These are phyloP conservation scores for Cladophialophora yegresii DNA, from an alignment of 2,329 filamentous ascomycete genomes.

Conservation along the genomic window DNA sequence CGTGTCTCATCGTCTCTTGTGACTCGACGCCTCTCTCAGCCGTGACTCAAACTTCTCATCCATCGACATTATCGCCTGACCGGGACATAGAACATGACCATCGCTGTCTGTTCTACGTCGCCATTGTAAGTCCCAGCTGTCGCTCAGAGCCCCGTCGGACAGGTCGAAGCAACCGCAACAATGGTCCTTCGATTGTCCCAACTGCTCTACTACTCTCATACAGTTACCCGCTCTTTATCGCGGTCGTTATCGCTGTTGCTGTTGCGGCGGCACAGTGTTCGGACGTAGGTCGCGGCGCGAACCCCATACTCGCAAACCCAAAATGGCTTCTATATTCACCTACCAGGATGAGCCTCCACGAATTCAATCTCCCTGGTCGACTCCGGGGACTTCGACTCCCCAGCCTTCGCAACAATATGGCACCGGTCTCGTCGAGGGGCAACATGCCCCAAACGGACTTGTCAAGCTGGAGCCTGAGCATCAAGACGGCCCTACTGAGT, in stretches of 20 bases:
- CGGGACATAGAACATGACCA: conserved; percentile 2
- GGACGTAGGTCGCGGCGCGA: conserved; percentile 13
- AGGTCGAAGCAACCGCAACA: conserved; percentile 20
- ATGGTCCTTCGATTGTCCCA: conserved; percentile 55
- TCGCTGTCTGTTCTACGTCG: neutral
- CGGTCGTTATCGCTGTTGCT: conserved; percentile 11
- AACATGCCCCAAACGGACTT: conserved; percentile 55
- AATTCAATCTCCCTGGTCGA: conserved; percentile 88
- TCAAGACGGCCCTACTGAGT: conserved; percentile 91
- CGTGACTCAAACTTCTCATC: neutral
- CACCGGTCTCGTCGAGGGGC: conserved; percentile 44
- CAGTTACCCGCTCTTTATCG: conserved; percentile 52
- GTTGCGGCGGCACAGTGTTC: conserved; percentile 23
- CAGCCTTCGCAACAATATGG: conserved; percentile 38
- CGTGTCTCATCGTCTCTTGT: neutral
- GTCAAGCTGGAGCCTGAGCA: conserved; percentile 84
- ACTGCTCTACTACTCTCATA: conserved; percentile 53
- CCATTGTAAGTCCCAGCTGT: neutral
- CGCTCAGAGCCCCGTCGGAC: neutral
- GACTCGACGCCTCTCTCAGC: neutral
- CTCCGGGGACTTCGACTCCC: conserved; percentile 52
- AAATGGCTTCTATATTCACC: conserved; percentile 89
- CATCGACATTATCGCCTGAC: neutral
- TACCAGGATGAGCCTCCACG: conserved; percentile 85
- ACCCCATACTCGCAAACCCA: conserved; percentile 4